Evolutionary conservation across 2,329 filamentous ascomycete species (phyloP), one percentile per base, ranked within the genome.

Genomic region (Nigrospora oryzae): DNA sequence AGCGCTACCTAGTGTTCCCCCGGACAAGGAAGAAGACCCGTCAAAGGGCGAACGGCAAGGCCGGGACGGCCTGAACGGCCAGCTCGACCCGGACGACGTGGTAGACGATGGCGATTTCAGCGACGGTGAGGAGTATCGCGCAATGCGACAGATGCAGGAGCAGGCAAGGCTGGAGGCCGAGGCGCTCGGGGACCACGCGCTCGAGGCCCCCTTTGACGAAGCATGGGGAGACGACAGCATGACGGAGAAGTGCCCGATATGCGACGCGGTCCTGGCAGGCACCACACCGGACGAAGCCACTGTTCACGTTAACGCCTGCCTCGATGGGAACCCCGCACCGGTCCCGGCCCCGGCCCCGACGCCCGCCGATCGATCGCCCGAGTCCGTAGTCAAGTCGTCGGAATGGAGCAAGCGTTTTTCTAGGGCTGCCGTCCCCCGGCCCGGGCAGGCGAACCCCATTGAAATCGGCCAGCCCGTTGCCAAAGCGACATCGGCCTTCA

Each of bases 231-330:
- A 59, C 28, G 57, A 59, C 16, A 54, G 54, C 15, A 65, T 65
- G 53, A 56, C 62, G 11, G 62, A 63, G 44, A 66, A 62, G 36
- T 97, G 90, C 61, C 91, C 91, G 1, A 82, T 97, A 28, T 97
- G 93, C 62, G 78, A 76, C 53, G 70, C 71, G 2, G 79, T 66
- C 50, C 69, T 96, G 32, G 65, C 62, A 14, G 82, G 80, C 0
- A 61, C 83, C 12, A 77, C 69, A 45, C 59, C 66, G 48, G 79
- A 89, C 59, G 79, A 91, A 54, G 84, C 83, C 11, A 86, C 84
- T 7, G 67, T 84, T 2, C 93, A 98, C 62, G 93, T 98, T 52
- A 98, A 98, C 61, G 81, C 83, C 11, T 98, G 93, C 63, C 72
- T 98, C 2, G 93, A 98, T 60, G 89, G 89, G 2, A 85, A 84